Evolutionary conservation across 805 yeast species (phyloP), one percentile per base, ranked within the genome.

Genomic region (Maudiozyma serrabonitensis): DNA sequence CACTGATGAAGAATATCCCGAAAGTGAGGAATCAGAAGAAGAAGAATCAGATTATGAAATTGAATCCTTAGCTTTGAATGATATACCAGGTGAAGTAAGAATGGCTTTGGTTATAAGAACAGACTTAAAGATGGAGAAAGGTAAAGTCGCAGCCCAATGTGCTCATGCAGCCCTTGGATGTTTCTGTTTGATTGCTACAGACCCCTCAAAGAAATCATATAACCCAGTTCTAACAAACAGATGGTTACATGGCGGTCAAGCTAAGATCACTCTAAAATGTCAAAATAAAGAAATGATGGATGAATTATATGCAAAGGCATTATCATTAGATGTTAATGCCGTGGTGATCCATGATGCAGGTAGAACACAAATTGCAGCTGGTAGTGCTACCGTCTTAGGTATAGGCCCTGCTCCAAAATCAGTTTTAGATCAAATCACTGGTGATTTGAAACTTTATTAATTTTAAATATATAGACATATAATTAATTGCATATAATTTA

Each of bases 61-160:
- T 45, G 78, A 84, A 54, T 81, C 88, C 0, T 66, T 71, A 0
- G 67, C 77, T 1, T 67, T 86, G 54, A 84, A 84, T 57, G 80
- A 76, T 16, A 68, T 84, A 2, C 85, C 85, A 0, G 95, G 93
- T 0, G 93, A 85, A 63, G 87, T 84, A 12, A 72, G 85, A 59
- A 84, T 91, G 96, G 89, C 93, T 0, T 71, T 93, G 25, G 80
- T 89, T 3, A 88, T 93, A 4, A 80, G 99, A 52, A 85, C 83
- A 28, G 99, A 93, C 64, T 70, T 93, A 52, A 82, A 80, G 41
- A 93, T 93, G 98, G 81, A 84, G 32, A 88, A 87, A 67, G 99
- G 99, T 21, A 93, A 93, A 63, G 83, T 87, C 2, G 97, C 98
- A 4, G 99, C 99, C 6, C 99, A 93, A 63, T 91, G 98, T 67